These are phyloP conservation scores for Begonia peltatifolia DNA, from an alignment of 306 rosid species.

Conservation along the genomic window DNA sequence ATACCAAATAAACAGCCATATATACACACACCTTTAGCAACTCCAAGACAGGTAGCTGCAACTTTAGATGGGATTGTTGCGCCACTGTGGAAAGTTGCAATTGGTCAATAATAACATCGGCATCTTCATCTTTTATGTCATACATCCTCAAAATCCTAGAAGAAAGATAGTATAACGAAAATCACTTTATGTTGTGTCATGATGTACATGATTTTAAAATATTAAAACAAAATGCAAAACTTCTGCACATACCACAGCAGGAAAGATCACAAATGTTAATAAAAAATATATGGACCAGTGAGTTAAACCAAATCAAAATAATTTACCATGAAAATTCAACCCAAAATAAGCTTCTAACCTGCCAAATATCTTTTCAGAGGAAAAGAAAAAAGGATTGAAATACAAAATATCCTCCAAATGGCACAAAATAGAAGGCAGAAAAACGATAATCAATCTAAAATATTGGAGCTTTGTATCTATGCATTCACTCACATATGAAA, in stretches of 20 bases:
- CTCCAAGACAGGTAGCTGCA: slow-evolving; percentile 77
- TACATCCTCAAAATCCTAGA: slow-evolving; percentile 79
- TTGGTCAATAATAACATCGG: slow-evolving; percentile 46
- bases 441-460: slow-evolving; percentile 3
- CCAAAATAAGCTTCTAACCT: no score
- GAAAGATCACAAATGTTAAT: no score
- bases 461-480: slow-evolving; percentile 8
- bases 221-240: no score
- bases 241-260: no score
- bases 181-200: neutral
- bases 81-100: slow-evolving; percentile 48
- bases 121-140: slow-evolving; percentile 71
- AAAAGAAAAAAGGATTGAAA: no score
- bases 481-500: slow-evolving; percentile 65
- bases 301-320: no score
- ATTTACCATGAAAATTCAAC: no score
- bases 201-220: no score
- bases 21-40: slow-evolving; percentile 61
- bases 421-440: neutral
- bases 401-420: no score
- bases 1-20: neutral
- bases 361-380: no score
- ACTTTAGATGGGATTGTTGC: slow-evolving; percentile 58
- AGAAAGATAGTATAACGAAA: slow-evolving; percentile 3
- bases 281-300: no score